Percentiles rank a stretch among this genome's conserved stretches.
These are phyloP conservation scores for Ophiostoma pallidulum DNA, from an alignment of 2,329 filamentous ascomycete genomes.

Conservation along the genomic window DNA sequence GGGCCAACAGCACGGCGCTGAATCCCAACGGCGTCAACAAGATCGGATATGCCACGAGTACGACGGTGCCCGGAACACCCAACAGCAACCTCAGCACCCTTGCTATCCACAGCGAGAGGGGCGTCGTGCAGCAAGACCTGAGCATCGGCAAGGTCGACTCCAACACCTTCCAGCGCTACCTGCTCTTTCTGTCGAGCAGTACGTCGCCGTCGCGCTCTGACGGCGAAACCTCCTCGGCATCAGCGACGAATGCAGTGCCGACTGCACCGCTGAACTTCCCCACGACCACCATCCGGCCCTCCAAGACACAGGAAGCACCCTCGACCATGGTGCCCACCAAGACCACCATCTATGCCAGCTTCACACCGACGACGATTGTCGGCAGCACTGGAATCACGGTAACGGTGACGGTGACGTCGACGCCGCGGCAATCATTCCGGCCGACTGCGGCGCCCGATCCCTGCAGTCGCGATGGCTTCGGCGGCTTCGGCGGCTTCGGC, in stretches of 20 bases:
- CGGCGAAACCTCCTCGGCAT: not conserved
- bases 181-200: conserved; percentile 10
- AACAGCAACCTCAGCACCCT: conserved; percentile 21
- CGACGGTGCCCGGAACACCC: conserved; percentile 14
- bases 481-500: conserved; percentile 3
- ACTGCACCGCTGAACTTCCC: conserved; percentile 2
- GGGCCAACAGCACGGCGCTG: conserved; percentile 16
- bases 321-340: not conserved
- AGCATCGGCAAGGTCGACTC: conserved; percentile 12
- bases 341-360: conserved; percentile 2
- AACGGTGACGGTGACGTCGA: conserved; percentile 8
- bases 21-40: conserved; percentile 20
- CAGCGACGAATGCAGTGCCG: not conserved
- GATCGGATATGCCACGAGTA: conserved; percentile 21
- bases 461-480: conserved; percentile 1
- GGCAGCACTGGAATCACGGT: conserved; percentile 5
- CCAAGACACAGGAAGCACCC: not conserved
- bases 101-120: conserved; percentile 18
- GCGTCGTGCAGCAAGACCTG: conserved; percentile 12
- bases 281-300: conserved; percentile 7
- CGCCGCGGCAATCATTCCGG: not conserved
- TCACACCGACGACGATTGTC: conserved; percentile 6
- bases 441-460: not conserved
- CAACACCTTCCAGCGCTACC: conserved; percentile 11
- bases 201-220: not conserved